These are phyloP conservation scores for Xerocomus brunneocitrinus DNA, from an alignment of 768 basidiomycete genomes.

Conservation along the genomic window DNA sequence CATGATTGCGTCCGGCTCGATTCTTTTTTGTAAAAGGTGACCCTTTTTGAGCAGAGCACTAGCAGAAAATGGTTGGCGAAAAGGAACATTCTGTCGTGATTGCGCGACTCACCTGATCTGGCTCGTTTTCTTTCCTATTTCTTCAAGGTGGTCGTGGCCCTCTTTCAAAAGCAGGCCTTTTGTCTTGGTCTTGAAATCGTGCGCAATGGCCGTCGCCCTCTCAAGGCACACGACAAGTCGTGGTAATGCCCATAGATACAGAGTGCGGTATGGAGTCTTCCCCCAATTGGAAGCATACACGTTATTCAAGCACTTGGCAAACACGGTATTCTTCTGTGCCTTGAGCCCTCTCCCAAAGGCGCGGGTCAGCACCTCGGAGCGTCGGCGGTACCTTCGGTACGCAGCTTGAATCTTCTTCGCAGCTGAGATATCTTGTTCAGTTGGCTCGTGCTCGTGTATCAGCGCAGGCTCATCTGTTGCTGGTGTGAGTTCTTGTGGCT, in stretches of 20 bases:
- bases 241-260: constrained; percentile 38
- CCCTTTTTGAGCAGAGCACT: constrained; percentile 28
- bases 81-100: background rate
- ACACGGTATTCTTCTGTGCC: constrained; percentile 25
- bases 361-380: background rate
- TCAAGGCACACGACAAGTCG: constrained; percentile 41
- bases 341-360: constrained; percentile 14
- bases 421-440: constrained; percentile 25
- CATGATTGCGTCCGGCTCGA: constrained; percentile 30
- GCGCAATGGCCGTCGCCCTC: constrained; percentile 20
- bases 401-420: constrained; percentile 22
- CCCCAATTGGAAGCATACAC: constrained; percentile 28
- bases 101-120: constrained; percentile 30
- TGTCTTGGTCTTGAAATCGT: constrained; percentile 27
- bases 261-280: constrained; percentile 29
- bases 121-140: constrained; percentile 26
- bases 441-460: constrained; percentile 15
- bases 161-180: constrained; percentile 29
- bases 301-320: constrained; percentile 26
- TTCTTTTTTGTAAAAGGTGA: constrained; percentile 24
- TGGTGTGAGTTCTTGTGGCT: constrained; percentile 9
- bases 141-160: constrained; percentile 35
- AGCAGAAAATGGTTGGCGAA: background rate
- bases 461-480: constrained; percentile 11
- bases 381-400: constrained; percentile 8